Base-by-base conservation (phyloP, 352 stramenopile species). In the Globisporangium mamillatum region DNA sequence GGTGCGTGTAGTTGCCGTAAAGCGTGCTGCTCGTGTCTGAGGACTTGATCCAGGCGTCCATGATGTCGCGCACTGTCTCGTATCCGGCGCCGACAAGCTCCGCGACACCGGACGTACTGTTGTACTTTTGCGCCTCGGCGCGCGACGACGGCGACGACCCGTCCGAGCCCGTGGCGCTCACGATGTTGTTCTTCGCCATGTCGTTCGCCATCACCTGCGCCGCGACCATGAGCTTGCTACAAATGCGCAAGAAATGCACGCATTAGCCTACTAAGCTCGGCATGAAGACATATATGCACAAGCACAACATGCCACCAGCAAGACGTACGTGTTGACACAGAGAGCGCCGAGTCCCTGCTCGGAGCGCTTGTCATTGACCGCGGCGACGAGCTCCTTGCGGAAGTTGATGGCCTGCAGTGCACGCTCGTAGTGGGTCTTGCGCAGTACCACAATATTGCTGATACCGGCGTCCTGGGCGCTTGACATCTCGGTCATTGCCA, bases 361-460 rank as follows among this genome's bases (percentile, higher is more conserved):
- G 44, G 76, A 64, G 41, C 79, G 79, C 29, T 71, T 77, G 5
- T 61, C 64, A 66, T 87, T 87, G 38, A 87, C 71, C 2, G 65
- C 63, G 22, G 71, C 54, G 36, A 81, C 57, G 34, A 86, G 25
- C 52, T 86, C 75, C 61, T 72, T 50, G 32, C 79, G 79, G 60
- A 86, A 86, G 71, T 78, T 79, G 27, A 84, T 61, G 22, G 69
- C 76, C 66, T 81, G 77, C 41, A 80, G 60, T 20, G 22, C 63
- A 16, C 73, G 73, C 34, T 24, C 18, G 34, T 64, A 50, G 29
- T 27, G 44, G 5, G 57, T 14, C 53, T 64, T 66, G 48, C 41
- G 63, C 38, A 68, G 54, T 18, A 70, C 12, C 48, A 36, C 65
- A 5, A 24, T 57, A 50, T 70, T 70, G 25, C 44, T 24, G 16